Evolutionary conservation across 306 rosid genomes (phyloP), one percentile per base, ranked within the genome.

Genomic region (Sicyos baderoa): DNA sequence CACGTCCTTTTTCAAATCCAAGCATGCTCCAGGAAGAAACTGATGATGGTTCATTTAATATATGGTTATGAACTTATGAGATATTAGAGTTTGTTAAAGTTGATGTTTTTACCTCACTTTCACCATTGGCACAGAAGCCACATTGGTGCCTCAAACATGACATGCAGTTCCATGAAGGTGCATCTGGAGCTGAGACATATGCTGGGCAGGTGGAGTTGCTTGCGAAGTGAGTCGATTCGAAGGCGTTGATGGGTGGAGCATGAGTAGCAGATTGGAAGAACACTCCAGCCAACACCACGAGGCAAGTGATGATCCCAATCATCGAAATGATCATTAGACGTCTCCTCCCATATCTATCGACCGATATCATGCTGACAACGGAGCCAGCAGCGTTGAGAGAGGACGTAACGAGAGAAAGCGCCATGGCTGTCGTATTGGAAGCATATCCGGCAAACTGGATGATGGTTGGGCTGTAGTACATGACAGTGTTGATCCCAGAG

Each of bases 381-480:
- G 97, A 68, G 58, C 95, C 96, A 55, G 85, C 76, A 7, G 83
- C 78, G 2, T 92, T 92, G 44, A 92, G 78, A 29, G 90, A 89
- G 8, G 98, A 80, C 59, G 95, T 89, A 59, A 87, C 66, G 12
- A 92, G 87, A 50, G 97, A 92, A 32, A 89, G 91, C 16, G 91
- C 90, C 15, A 92, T 78, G 9, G 95, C 96, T 0, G 87, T 88
- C 32, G 81, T 82, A 52, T 89, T 89, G 14, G 92, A 86, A 62
- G 95, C 92, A 25, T 83, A 84, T 25, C 97, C 97, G 0, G 96
- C 95, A 49, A 91, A 83, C 56, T 91, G 97, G 72, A 91, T 87
- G 5, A 91, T 87, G 18, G 87, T 89, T n/a, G 96, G 97, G 42
- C 90, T 86, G 89, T 91, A 89, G 57, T 89, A 91, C 96, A 89